phyloP scores from a whole-genome alignment of 1,284 basidiomycete genomes.

The Ganoderma multipileum region DNA sequence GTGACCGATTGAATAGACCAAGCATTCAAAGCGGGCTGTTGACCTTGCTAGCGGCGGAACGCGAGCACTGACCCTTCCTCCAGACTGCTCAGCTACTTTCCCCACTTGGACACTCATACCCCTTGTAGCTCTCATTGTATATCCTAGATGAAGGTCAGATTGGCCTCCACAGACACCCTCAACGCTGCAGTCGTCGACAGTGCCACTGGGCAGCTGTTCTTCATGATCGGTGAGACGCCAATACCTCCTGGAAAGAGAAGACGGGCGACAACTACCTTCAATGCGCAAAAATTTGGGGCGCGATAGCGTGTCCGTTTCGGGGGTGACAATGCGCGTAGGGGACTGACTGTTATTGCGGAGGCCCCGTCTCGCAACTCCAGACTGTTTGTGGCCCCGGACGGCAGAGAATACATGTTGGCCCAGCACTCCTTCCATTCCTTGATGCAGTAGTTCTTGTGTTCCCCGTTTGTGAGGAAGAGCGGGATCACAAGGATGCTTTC shows the following conservation, averaged over 20 bases:
- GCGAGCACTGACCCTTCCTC: neutral
- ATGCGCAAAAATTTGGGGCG: neutral
- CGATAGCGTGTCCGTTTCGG: neutral
- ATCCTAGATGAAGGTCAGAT: slow-evolving; percentile 8
- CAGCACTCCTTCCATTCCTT: neutral
- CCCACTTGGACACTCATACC: neutral
- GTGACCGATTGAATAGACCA: neutral
- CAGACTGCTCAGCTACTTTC: neutral
- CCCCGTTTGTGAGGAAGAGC: neutral
- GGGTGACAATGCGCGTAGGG: neutral
- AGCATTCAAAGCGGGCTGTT: neutral
- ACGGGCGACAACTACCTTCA: neutral
- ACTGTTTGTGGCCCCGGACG: neutral
- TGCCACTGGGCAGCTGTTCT: neutral
- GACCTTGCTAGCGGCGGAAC: neutral
- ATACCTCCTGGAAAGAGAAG: neutral
- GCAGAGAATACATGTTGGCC: neutral
- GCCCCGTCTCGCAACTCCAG: neutral
- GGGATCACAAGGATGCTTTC: neutral
- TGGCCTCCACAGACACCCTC: slow-evolving; percentile 1
- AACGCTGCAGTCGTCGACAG: slow-evolving; percentile 7
- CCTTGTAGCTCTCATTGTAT: neutral
- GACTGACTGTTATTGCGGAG: neutral
- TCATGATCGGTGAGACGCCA: neutral
- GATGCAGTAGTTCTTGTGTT: neutral